These are phyloP conservation scores for Acacia concinna DNA, from an alignment of 331 rosid species.

Conservation along the genomic window DNA sequence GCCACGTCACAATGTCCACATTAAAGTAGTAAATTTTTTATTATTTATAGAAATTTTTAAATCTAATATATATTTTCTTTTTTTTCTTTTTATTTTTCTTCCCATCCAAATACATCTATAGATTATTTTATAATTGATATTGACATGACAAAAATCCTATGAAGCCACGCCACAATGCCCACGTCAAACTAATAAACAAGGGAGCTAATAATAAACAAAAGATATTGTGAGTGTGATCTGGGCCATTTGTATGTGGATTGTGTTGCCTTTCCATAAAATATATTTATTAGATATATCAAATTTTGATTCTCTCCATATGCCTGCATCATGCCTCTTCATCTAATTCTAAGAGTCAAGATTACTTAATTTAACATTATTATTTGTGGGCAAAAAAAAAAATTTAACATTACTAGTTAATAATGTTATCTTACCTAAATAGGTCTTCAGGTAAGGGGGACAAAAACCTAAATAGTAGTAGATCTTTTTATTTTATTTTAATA, in stretches of 20 bases:
- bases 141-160: background rate
- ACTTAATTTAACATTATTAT: background rate
- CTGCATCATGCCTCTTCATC: conserved; percentile 21
- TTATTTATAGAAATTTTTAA: no score
- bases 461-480: no score
- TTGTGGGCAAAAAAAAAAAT: no score
- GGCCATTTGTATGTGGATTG: background rate
- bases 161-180: background rate
- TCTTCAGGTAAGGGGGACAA: background rate
- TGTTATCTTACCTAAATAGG: background rate
- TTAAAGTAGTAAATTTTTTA: background rate
- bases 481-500: background rate
- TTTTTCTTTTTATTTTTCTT: no score
- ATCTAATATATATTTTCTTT: no score
- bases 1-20: background rate
- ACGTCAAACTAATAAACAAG: background rate
- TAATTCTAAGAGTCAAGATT: background rate
- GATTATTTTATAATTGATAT: background rate
- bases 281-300: background rate
- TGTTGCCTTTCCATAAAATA: background rate
- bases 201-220: background rate
- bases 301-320: conserved; percentile 13
- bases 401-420: no score
- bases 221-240: background rate
- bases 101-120: no score